Percentiles rank a stretch among this genome's conserved stretches.
phyloP scores from a whole-genome alignment of 495 filamentous ascomycete species.

The Peziza echinospora region DNA sequence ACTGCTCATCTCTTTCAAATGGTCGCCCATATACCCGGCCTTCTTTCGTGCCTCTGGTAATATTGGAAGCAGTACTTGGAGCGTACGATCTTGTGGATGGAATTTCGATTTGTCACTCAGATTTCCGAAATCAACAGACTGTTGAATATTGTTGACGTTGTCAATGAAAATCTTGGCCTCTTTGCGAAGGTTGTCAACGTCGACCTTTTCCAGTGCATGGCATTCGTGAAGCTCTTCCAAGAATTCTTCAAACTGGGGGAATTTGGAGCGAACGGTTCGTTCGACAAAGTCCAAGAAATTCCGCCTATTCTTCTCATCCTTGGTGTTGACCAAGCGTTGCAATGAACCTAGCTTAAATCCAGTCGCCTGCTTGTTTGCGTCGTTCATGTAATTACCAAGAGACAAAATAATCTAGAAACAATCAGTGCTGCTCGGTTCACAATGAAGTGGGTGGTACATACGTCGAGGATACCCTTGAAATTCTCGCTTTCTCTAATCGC shows the following conservation, averaged over 20 bases:
- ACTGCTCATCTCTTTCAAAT: conserved; percentile 76
- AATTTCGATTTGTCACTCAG: conserved; percentile 93
- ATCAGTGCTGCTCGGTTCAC: conserved; percentile 1
- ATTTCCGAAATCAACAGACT: conserved; percentile 78
- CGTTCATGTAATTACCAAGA: conserved; percentile 99
- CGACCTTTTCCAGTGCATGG: conserved; percentile 69
- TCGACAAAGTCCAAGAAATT: conserved; percentile 95
- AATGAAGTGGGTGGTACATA: not conserved
- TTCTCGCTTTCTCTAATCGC: conserved; percentile 73
- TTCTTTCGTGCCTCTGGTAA: conserved; percentile 96
- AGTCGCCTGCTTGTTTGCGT: conserved; percentile 89
- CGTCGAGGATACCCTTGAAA: conserved; percentile 80
- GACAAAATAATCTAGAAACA: conserved; percentile 50
- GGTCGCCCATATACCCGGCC: conserved; percentile 86
- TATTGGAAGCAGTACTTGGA: conserved; percentile 68
- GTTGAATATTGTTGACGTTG: conserved; percentile 83
- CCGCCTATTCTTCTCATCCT: conserved; percentile 95
- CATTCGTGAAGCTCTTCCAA: conserved; percentile 67
- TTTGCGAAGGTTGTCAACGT: conserved; percentile 69
- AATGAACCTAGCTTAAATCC: conserved; percentile 96
- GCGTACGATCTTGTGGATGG: conserved; percentile 88
- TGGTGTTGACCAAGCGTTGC: conserved; percentile 87
- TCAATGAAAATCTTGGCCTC: conserved; percentile 91
- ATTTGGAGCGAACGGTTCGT: conserved; percentile 86
- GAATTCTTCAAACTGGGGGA: conserved; percentile 87